Evolutionary conservation across 805 yeast species (phyloP).

Genomic region (Lachancea mirantina): DNA sequence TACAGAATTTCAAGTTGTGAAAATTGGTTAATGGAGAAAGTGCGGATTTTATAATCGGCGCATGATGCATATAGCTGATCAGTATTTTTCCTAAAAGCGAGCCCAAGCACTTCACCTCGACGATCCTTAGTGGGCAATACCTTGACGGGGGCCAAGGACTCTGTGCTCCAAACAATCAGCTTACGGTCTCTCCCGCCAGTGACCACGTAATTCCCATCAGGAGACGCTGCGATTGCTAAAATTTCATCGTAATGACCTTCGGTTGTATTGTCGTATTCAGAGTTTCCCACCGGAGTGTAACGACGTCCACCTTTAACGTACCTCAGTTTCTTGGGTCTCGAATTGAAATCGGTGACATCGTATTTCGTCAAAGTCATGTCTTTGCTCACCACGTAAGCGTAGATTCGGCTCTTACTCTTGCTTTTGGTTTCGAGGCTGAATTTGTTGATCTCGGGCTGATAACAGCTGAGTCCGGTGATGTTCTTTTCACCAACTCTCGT

Average conservation of each 20-base stretch:
- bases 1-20: constrained; percentile 86
- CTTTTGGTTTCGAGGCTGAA: constrained; percentile 27
- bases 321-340: constrained; percentile 59
- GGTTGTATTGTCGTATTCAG: constrained; percentile 42
- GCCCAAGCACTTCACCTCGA: constrained; percentile 62
- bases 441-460: constrained; percentile 32
- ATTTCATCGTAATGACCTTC: constrained; percentile 77
- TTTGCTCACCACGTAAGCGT: constrained; percentile 74
- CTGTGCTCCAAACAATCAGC: constrained; percentile 79
- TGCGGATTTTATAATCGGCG: constrained; percentile 84
- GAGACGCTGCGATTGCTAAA: constrained; percentile 70
- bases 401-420: constrained; percentile 46
- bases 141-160: constrained; percentile 65
- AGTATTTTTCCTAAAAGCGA: constrained; percentile 70
- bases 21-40: constrained; percentile 76
- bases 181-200: constrained; percentile 86
- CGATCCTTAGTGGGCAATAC: constrained; percentile 70
- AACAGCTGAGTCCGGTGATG: constrained; percentile 39
- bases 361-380: constrained; percentile 76
- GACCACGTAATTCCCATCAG: constrained; percentile 81
- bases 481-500: constrained; percentile 58
- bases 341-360: constrained; percentile 49
- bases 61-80: constrained; percentile 89
- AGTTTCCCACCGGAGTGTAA: constrained; percentile 30
- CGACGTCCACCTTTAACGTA: constrained; percentile 57